Evolutionary conservation across 192 early-diverging fungal genomes (phyloP).

Genomic region (Rhizophagus clarus): DNA sequence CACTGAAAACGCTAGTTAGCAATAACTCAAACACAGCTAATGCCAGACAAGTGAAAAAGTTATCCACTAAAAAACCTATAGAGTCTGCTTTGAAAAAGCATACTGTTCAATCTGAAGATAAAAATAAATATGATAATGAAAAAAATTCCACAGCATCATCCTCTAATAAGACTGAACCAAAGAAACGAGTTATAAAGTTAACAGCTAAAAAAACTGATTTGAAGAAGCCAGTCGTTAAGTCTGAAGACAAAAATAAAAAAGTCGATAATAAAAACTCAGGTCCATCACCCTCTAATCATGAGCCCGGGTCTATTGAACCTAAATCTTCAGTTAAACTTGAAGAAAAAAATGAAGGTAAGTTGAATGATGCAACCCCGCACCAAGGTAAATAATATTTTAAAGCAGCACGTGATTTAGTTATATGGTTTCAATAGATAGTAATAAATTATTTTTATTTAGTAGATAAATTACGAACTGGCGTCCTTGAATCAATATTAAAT

Average conservation of each 20-base stretch:
- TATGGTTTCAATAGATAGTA: not conserved
- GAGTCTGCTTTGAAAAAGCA: not conserved
- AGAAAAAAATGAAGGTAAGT: no score
- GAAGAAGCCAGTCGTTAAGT: not conserved
- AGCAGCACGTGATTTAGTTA: no score
- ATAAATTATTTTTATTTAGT: not conserved
- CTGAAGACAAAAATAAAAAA: not conserved
- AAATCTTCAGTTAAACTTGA: no score
- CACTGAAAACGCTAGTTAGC: not conserved
- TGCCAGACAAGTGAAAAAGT: no score
- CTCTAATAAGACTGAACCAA: no score
- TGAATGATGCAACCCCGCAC: no score
- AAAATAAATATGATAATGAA: not conserved
- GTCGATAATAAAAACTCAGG: not conserved
- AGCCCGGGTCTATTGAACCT: not conserved
- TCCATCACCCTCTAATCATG: no score
- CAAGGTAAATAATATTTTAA: no score
- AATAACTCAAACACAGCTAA: not conserved
- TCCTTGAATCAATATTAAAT: conserved; percentile 1
- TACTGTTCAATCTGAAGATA: not conserved
- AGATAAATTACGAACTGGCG: not conserved
- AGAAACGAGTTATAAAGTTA: no score
- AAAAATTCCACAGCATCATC: not conserved
- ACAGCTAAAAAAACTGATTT: no score
- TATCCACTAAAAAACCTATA: no score